Conservation (phyloP, 1,284 basidiomycete genomes). For the Apiotrichum porosum region DNA sequence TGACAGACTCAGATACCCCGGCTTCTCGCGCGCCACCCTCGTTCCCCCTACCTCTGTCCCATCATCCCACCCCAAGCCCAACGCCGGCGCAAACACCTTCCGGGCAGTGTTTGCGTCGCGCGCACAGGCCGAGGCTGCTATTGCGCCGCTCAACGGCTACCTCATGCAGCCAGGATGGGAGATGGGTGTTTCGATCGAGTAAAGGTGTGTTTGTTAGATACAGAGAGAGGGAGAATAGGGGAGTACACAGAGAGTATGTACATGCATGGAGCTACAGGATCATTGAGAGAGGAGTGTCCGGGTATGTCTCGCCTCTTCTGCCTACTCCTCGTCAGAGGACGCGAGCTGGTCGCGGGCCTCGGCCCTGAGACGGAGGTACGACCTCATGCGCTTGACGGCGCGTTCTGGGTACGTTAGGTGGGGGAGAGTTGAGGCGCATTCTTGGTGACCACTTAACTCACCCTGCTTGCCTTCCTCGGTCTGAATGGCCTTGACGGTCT, state of each 20-base stretch:
- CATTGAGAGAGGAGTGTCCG: too few relatives aligned
- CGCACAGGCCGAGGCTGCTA: slow-evolving; percentile 26
- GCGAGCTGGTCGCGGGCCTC: slow-evolving; percentile 16
- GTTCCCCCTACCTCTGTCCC: slow-evolving; percentile 26
- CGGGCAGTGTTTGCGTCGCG: slow-evolving; percentile 24
- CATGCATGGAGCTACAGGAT: neutral
- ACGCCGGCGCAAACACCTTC: slow-evolving; percentile 35
- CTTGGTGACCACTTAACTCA: slow-evolving; percentile 19
- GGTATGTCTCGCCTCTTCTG: too few relatives aligned
- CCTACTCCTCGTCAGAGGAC: neutral
- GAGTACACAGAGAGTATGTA: neutral
- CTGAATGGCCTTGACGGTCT: slow-evolving; percentile 20
- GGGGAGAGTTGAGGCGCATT: too few relatives aligned
- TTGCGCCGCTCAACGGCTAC: slow-evolving; percentile 30
- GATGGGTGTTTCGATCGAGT: slow-evolving; percentile 35
- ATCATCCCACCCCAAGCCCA: slow-evolving; percentile 30
- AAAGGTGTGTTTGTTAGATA: slow-evolving; percentile 1
- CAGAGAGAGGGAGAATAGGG: neutral
- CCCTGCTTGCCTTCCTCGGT: slow-evolving; percentile 29
- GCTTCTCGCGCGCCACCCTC: slow-evolving; percentile 23
- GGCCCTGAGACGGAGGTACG: neutral
- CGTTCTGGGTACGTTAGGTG: slow-evolving; percentile 1
- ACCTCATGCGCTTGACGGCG: neutral
- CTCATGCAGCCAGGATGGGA: slow-evolving; percentile 45
- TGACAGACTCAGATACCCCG: slow-evolving; percentile 26